Conservation (phyloP, 2,329 filamentous ascomycete species). For the Cordyceps farinosa region DNA sequence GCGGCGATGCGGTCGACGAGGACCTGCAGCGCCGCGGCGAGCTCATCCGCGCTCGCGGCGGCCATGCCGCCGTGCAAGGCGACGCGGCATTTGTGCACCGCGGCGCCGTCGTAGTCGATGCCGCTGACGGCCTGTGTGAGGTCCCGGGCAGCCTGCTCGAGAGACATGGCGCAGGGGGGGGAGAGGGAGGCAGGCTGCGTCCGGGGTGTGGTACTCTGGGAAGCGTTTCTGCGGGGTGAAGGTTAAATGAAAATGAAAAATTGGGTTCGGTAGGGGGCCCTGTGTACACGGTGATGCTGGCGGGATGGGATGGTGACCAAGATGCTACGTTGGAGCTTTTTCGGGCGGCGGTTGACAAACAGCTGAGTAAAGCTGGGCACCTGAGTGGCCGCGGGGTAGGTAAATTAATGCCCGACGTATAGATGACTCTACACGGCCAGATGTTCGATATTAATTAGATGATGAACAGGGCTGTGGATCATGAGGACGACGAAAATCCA, state of each 20-base stretch:
- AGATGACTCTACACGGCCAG: not conserved
- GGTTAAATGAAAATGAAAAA: no score
- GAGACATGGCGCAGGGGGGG: slow-evolving; percentile 6
- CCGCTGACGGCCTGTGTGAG: slow-evolving; percentile 11
- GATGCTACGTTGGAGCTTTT: not conserved
- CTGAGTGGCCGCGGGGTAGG: slow-evolving; percentile 7
- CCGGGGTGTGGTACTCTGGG: not conserved
- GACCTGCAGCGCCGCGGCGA: not conserved
- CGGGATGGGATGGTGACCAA: not conserved
- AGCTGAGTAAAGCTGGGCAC: slow-evolving; percentile 15
- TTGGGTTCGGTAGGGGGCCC: not conserved
- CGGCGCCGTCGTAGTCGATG: slow-evolving; percentile 15
- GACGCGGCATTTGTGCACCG: slow-evolving; percentile 12
- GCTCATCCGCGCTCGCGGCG: not conserved
- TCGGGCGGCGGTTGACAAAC: not conserved
- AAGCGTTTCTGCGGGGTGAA: not conserved
- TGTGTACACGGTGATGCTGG: not conserved
- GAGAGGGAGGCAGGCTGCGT: not conserved
- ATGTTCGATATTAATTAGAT: not conserved
- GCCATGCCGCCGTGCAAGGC: slow-evolving; percentile 10
- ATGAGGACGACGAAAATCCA: no score
- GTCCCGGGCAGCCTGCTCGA: slow-evolving; percentile 15
- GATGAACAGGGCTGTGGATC: not conserved
- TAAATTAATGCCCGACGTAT: not conserved
- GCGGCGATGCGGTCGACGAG: slow-evolving; percentile 6